Base-by-base conservation (phyloP, 805 yeast species). In the Pichia pseudocactophila region DNA sequence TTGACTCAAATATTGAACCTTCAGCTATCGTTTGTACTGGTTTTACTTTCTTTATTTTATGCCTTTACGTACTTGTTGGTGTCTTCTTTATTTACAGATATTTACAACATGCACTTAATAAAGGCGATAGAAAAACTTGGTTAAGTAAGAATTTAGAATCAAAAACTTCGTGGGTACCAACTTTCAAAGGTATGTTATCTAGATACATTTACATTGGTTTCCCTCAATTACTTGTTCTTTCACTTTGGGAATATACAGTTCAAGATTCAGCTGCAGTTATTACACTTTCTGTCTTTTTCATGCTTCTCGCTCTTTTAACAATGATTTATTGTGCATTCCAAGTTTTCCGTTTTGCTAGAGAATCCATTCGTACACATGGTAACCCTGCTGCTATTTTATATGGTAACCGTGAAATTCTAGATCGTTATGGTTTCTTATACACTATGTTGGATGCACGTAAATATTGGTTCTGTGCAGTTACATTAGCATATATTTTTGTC, bases 371-470 rank as follows among this genome's bases (percentile, higher is more conserved):
- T 25, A 61, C 69, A 39, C 80, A 75, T 57, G 76, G 80, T 39
- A 88, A 90, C 51, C 89, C 96, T 0, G 96, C 96, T 16, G 95
- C 90, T 37, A 62, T 86, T 44, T 66, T 89, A 42, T 89, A 87
- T 55, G 95, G 96, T 45, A 83, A 89, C 55, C 69, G 78, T 36
- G 64, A 66, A 25, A 71, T 86, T 28, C 71, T 88, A 57, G 75
- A 80, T 66, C 82, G 82, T 57, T 88, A 81, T 57, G 96, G 96
- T 0, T 89, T 82, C 63, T 76, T 88, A 55, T 89, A 88, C 64
- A 83, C 95, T 13, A 87, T 86, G 88, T 88, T 82, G 62, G 74
- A 76, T 49, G 94, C 96, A 17, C 68, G 69, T 20, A 78, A 71
- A 55, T 88, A 84, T 64, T 89, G 88, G 85, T 89, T 89, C 73